Evolutionary conservation across 2,329 filamentous ascomycete genomes (phyloP), one percentile per base, ranked within the genome.

Genomic region (Volutella citrinella): DNA sequence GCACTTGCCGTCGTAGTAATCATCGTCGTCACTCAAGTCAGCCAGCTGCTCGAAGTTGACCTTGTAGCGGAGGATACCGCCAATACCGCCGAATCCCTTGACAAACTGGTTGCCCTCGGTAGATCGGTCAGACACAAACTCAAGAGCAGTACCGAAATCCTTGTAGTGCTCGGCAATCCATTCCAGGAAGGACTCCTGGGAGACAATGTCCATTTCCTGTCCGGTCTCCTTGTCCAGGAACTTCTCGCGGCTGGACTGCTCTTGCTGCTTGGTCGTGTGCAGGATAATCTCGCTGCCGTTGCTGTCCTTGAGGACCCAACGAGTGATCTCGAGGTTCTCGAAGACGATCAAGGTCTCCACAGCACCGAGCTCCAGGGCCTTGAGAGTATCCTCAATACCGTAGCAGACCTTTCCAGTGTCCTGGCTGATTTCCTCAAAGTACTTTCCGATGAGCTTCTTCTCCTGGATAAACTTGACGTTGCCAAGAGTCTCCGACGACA

Each of bases 381-480:
- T 97, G 57, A 98, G 75, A 12, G 93, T 98, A 62, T 98, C 94
- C 3, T 97, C 93, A 44, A 98, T 84, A 74, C 93, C 89, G 64
- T 98, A 98, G 74, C 93, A 98, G 51, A 98, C 82, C 60, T 89
- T 93, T 52, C 93, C 93, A 32, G 85, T 95, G 60, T 98, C 93
- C 67, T 95, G 89, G 63, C 88, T 95, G 58, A 98, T 97, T 68
- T 98, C 91, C 63, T 98, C 90, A 56, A 98, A 98, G 75, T 98
- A 98, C 62, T 87, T 89, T 63, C 91, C 91, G 59, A 98, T 98
- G 45, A 98, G 81, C 74, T 96, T 98, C 84, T 98, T 98, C 78
- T 98, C 93, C 69, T 98, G 93, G 63, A 98, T 96, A 65, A 98
- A 98, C 71, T 98, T 98, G 78, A 98, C 93, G 61, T 97, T 98